A percentile compares a stretch with the other conserved stretches of the same genome.
These are phyloP conservation scores for Hemisphaericaspora lyxosophila DNA, from an alignment of 1,139 yeast genomes.

Conservation along the genomic window DNA sequence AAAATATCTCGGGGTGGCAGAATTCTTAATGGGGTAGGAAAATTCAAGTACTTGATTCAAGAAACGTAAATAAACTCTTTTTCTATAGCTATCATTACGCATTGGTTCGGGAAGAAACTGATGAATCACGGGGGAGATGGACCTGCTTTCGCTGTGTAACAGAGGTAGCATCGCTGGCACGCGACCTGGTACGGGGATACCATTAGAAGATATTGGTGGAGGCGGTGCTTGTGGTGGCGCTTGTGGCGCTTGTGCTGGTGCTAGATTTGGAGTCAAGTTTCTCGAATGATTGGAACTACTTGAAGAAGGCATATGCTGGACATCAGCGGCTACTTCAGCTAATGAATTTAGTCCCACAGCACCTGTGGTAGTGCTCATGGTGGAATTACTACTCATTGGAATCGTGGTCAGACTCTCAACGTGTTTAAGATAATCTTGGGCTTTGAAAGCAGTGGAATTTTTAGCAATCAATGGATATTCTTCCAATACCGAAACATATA, in stretches of 20 bases:
- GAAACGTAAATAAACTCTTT: slow-evolving; percentile 41
- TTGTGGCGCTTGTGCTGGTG: background rate
- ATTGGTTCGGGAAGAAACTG: background rate
- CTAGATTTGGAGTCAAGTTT: slow-evolving; percentile 6
- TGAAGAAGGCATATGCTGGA: slow-evolving; percentile 17
- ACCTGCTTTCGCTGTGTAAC: background rate
- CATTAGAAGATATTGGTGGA: no score
- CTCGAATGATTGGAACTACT: slow-evolving; percentile 4
- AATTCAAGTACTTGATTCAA: slow-evolving; percentile 49
- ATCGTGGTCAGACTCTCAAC: background rate
- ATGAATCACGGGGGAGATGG: background rate
- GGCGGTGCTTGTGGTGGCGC: no score
- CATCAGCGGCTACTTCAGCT: slow-evolving; percentile 43
- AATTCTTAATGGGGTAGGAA: slow-evolving; percentile 55
- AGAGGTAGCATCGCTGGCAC: background rate
- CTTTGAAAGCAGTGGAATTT: slow-evolving; percentile 33
- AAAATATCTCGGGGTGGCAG: slow-evolving; percentile 66
- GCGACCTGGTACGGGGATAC: no score
- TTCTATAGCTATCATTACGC: slow-evolving; percentile 11
- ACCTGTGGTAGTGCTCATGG: background rate
- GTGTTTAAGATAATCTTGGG: slow-evolving; percentile 13
- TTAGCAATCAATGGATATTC: slow-evolving; percentile 65
- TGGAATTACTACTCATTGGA: background rate
- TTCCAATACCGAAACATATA: slow-evolving; percentile 58
- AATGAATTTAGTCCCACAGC: slow-evolving; percentile 25